Base-by-base conservation (phyloP, 2,329 filamentous ascomycete species). In the Claviceps monticola region DNA sequence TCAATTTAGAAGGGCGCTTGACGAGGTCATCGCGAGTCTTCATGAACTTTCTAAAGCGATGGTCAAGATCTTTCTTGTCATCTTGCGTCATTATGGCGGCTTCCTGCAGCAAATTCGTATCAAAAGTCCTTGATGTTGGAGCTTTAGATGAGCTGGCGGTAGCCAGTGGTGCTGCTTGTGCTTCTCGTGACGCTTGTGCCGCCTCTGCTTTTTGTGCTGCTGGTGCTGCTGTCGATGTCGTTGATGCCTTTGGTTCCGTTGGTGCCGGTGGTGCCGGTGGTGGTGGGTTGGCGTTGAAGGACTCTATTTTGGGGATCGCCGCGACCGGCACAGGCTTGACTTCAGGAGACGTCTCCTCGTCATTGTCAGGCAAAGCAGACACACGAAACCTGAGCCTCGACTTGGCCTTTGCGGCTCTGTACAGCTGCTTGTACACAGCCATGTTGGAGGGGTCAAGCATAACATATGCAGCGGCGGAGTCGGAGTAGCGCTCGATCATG, bases 361-460 rank as follows among this genome's bases (percentile, higher is more conserved):
- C 57, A 16, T 65, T 57, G 54, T 62, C 56, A 42, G 66, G 59
- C 50, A 69, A 64, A 37, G 76, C 61, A 16, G 79, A 83, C 39
- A 86, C 84, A 58, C 82, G 87, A 54, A 98, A 79, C 69, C 93
- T 90, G 60, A 98, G 83, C 82, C 97, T 98, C 58, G 90, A 82
- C 77, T 98, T 98, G 39, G 93, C 93, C 74, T 96, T 98, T 57
- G 93, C 93, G 58, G 93, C 93, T 62, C 93, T 85, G 66, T 93
- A 91, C 43, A 98, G 83, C 66, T 96, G 93, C 75, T 96, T 97
- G 76, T 95, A 98, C 62, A 95, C 87, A 46, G 86, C 76, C 8
- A 79, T 71, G 63, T 95, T 94, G 64, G 75, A 74, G 56, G 81
- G 74, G 66, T 95, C 85, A 54, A 98, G 83, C 45, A 79, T 75